Evolutionary conservation across 2,329 filamentous ascomycete genomes (phyloP).

Genomic region (Cladosporium colombiae): DNA sequence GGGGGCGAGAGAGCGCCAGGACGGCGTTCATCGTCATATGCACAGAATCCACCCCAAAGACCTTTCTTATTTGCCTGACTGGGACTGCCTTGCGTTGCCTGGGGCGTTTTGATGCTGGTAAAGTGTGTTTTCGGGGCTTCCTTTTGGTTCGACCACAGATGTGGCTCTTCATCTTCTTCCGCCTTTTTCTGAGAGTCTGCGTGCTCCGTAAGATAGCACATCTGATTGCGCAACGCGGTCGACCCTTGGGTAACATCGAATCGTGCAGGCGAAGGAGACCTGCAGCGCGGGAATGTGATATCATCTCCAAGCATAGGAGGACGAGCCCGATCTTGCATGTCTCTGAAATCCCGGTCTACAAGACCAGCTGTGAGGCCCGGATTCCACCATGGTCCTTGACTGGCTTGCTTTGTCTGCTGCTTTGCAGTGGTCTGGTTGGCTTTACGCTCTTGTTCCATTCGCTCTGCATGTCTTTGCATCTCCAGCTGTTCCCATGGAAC

Average conservation of each 20-base stretch:
- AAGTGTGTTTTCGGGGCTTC: slow-evolving; percentile 14
- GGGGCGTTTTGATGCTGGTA: slow-evolving; percentile 22
- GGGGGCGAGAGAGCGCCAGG: slow-evolving; percentile 23
- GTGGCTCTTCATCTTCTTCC: slow-evolving; percentile 49
- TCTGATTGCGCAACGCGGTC: slow-evolving; percentile 50
- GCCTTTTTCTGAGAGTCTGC: slow-evolving; percentile 49
- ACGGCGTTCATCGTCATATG: slow-evolving; percentile 40
- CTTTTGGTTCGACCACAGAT: slow-evolving; percentile 22
- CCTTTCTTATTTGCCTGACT: slow-evolving; percentile 43
- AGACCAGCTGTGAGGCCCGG: slow-evolving; percentile 34
- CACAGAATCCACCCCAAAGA: slow-evolving; percentile 76
- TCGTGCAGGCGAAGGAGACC: slow-evolving; percentile 79
- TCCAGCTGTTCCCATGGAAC: slow-evolving; percentile 75
- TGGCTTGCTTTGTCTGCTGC: slow-evolving; percentile 17
- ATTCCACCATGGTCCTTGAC: slow-evolving; percentile 41
- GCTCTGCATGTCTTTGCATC: slow-evolving; percentile 75
- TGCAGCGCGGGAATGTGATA: slow-evolving; percentile 76
- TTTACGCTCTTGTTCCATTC: slow-evolving; percentile 56
- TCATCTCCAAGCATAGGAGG: slow-evolving; percentile 89
- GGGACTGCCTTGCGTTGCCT: slow-evolving; percentile 4
- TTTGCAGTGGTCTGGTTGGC: slow-evolving; percentile 41
- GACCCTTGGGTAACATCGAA: slow-evolving; percentile 73
- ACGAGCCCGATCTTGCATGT: slow-evolving; percentile 46
- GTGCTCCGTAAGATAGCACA: slow-evolving; percentile 54
- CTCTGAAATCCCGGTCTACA: slow-evolving; percentile 20